Evolutionary conservation across 441 rosid genomes (phyloP).

Genomic region (Gossypium davidsonii): DNA sequence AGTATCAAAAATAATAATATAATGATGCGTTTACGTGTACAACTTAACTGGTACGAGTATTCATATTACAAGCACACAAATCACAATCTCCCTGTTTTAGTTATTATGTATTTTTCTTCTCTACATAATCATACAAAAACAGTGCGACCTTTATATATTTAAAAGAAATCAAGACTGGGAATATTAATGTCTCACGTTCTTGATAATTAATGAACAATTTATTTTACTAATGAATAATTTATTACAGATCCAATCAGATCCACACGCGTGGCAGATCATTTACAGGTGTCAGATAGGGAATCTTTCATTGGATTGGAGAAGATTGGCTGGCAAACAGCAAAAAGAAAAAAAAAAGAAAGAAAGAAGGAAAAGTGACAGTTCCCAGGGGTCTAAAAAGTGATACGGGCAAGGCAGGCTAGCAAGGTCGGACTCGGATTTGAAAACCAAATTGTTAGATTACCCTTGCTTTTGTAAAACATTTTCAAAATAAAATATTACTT

Average conservation of each 20-base stretch:
- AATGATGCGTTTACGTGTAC: neutral
- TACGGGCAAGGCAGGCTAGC: neutral
- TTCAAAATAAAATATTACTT: neutral
- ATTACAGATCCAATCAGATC: neutral
- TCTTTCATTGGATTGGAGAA: slow-evolving; percentile 6
- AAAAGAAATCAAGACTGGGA: neutral
- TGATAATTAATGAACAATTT: neutral
- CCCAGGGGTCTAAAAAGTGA: neutral
- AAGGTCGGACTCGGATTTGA: neutral
- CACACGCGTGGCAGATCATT: neutral
- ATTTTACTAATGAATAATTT: neutral
- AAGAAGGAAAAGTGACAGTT: neutral
- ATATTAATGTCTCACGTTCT: neutral
- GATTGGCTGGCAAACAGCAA: neutral
- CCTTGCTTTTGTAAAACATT: neutral
- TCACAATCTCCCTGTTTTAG: neutral
- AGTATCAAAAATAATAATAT: neutral
- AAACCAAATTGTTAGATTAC: neutral
- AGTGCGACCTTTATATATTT: neutral
- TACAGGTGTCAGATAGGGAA: slow-evolving; percentile 10
- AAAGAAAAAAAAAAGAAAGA: neutral
- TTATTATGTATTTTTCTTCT: neutral
- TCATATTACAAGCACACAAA: neutral
- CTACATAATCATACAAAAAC: neutral
- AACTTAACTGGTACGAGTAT: neutral